Conservation (phyloP, 805 yeast species). For the Barnettozyma vustinii region DNA sequence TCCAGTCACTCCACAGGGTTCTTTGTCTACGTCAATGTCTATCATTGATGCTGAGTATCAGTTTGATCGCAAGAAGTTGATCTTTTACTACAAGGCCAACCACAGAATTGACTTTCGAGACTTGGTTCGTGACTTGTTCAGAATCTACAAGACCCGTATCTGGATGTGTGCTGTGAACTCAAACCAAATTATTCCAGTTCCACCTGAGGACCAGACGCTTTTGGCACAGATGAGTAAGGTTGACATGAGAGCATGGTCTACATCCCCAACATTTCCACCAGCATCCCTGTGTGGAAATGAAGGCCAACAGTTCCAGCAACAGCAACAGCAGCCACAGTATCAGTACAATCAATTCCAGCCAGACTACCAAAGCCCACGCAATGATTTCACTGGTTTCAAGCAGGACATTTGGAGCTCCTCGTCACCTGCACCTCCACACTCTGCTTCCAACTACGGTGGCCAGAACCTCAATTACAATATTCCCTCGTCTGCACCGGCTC, state of each 20-base stretch:
- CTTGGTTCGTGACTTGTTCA: constrained; percentile 66
- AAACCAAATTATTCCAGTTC: constrained; percentile 4
- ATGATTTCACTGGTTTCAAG: constrained; percentile 11
- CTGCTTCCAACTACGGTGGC: constrained; percentile 4
- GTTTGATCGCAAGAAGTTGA: constrained; percentile 72
- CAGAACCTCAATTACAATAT: constrained; percentile 1
- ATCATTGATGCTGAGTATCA: constrained; percentile 78
- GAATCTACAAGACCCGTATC: constrained; percentile 71
- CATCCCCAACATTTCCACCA: constrained; percentile 6
- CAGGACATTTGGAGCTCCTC: constrained; percentile 13
- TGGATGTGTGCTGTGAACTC: constrained; percentile 72
- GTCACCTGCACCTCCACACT: constrained; percentile 5
- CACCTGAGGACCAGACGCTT: constrained; percentile 6
- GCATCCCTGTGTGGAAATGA: constrained; percentile 1
- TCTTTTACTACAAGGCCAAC: constrained; percentile 61
- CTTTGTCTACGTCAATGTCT: constrained; percentile 32
- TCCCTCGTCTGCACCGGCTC: constrained; percentile 6
- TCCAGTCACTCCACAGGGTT: constrained; percentile 8
- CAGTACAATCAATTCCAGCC: neutral
- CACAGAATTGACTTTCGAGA: constrained; percentile 74
- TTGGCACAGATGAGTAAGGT: constrained; percentile 7
- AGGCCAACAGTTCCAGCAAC: constrained; percentile 1
- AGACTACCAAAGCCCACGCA: constrained; percentile 2
- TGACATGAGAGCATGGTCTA: constrained; percentile 4
- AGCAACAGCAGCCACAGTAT: constrained; percentile 5